phyloP scores from a whole-genome alignment of 169 alveolate genomes.

The Cryptosporidium canis region DNA sequence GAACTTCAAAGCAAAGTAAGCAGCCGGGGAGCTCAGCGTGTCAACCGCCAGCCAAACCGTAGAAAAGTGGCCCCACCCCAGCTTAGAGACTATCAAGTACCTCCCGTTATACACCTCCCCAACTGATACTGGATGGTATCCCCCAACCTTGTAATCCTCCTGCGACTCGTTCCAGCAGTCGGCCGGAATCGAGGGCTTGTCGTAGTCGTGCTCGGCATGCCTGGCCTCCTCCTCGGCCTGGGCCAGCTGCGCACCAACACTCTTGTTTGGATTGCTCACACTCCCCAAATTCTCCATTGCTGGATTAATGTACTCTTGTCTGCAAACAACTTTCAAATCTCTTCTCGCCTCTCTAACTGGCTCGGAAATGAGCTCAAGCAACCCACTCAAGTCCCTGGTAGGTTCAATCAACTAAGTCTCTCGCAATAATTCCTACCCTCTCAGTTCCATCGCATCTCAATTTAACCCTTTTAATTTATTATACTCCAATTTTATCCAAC shows the following conservation, averaged over 20 bases:
- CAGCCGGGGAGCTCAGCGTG: constrained; percentile 81
- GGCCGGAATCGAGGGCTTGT: constrained; percentile 61
- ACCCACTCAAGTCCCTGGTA: not conserved
- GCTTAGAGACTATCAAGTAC: constrained; percentile 94
- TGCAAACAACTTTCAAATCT: not conserved
- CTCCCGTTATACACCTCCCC: constrained; percentile 93
- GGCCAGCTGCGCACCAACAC: not conserved
- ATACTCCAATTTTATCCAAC: not conserved
- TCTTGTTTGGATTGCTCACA: not conserved
- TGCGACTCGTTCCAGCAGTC: constrained; percentile 64
- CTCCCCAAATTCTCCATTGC: constrained; percentile 20
- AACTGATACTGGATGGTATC: constrained; percentile 94
- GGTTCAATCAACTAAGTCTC: not conserved
- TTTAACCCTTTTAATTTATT: not conserved
- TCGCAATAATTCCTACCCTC: not conserved
- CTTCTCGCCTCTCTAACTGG: not conserved
- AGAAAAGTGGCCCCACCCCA: constrained; percentile 99
- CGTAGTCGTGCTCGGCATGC: constrained; percentile 9
- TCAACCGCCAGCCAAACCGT: constrained; percentile 99
- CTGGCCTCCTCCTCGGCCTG: not conserved
- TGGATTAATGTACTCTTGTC: not conserved
- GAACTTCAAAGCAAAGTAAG: constrained; percentile 96
- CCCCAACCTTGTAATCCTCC: constrained; percentile 81
- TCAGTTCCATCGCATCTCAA: not conserved
- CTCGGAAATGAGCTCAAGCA: not conserved